phyloP scores from a whole-genome alignment of 805 yeast genomes.

The Priceomyces fermenticarens region DNA sequence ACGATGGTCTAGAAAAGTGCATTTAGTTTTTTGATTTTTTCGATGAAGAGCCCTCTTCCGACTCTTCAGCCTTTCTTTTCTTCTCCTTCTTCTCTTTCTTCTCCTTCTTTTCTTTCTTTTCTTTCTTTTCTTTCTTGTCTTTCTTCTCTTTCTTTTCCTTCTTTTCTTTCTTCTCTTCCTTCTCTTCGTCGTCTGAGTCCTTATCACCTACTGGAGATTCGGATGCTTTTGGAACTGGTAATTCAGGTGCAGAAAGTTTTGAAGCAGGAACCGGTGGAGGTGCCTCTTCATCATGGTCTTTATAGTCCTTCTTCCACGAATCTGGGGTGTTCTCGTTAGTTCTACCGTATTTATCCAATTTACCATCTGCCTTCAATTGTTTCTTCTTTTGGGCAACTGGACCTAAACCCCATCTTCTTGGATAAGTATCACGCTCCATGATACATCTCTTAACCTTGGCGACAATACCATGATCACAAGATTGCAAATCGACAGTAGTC shows the following conservation, averaged over 20 bases:
- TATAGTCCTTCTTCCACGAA: constrained; percentile 84
- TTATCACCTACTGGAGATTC: constrained; percentile 36
- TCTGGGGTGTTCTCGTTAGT: constrained; percentile 91
- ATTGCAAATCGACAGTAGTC: constrained; percentile 95
- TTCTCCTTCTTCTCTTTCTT: constrained; percentile 26
- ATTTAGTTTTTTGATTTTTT: constrained; percentile 45
- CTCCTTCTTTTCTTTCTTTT: constrained; percentile 58
- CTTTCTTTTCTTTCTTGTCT: constrained; percentile 59
- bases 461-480: constrained; percentile 98
- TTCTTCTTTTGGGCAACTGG: constrained; percentile 98
- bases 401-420: constrained; percentile 99
- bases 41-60: constrained; percentile 45
- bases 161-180: constrained; percentile 28
- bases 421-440: constrained; percentile 98
- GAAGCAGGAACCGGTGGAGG: constrained; percentile 60
- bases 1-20: not conserved
- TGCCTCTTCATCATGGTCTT: constrained; percentile 58
- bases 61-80: constrained; percentile 24
- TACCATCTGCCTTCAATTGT: constrained; percentile 95
- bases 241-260: constrained; percentile 46
- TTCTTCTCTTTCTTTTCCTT: constrained; percentile 47
- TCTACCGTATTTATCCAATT: constrained; percentile 94
- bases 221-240: constrained; percentile 44
- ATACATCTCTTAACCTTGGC: constrained; percentile 99
- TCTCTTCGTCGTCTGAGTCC: constrained; percentile 30